Conservation (phyloP, 2,329 filamentous ascomycete genomes). For the Diaporthe velutina region DNA sequence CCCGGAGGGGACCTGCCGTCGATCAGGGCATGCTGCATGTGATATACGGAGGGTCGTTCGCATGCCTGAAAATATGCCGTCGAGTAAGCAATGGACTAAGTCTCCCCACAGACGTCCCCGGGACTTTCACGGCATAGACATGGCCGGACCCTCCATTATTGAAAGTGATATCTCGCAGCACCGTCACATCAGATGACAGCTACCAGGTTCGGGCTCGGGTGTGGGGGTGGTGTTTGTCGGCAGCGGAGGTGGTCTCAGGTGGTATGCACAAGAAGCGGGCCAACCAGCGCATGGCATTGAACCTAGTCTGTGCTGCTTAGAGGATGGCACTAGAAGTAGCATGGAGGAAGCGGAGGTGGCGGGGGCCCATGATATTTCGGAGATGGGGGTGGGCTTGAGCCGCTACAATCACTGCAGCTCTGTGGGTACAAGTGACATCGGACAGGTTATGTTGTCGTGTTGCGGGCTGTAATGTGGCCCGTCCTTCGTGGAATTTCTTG, state of each 20-base stretch:
- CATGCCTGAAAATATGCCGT: neutral
- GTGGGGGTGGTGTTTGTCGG: conserved; percentile 34
- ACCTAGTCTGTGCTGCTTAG: neutral
- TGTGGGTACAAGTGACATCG: neutral
- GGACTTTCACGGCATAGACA: neutral
- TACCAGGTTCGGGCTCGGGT: conserved; percentile 4
- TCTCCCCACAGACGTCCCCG: conserved; percentile 17
- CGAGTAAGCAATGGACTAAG: neutral
- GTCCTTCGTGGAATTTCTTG: conserved; percentile 24
- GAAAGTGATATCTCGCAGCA: neutral
- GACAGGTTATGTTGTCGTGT: neutral
- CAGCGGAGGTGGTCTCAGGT: conserved; percentile 31
- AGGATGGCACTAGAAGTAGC: neutral
- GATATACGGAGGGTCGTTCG: conserved; percentile 4
- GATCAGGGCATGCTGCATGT: conserved; percentile 14
- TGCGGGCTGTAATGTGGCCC: neutral
- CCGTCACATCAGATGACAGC: conserved; percentile 19
- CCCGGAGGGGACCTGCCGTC: conserved; percentile 13
- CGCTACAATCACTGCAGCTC: neutral
- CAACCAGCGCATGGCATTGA: conserved; percentile 1
- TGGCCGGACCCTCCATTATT: neutral
- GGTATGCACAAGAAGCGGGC: conserved; percentile 33
- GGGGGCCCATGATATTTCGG: conserved; percentile 14
- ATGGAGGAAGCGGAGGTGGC: conserved; percentile 34
- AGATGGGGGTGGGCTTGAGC: conserved; percentile 5